Evolutionary conservation across 73 alveolate species (phyloP), one percentile per base, ranked within the genome.

Genomic region (Paramecium tetraurelia): DNA sequence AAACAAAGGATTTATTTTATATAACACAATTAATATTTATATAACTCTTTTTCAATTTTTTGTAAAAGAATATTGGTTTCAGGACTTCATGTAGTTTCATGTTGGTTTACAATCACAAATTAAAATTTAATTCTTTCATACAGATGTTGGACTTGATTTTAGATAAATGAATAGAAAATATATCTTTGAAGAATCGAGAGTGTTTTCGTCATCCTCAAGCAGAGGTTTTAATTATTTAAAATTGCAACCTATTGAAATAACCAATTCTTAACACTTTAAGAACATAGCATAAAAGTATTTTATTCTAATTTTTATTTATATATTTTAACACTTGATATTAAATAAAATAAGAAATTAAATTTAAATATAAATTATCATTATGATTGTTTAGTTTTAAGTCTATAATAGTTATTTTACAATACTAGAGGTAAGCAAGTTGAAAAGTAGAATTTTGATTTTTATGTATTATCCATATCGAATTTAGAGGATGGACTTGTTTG

Each of bases 371-470:
- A 53, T 53, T 18, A 53, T 53, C 69, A 53, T 53, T 4, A 53
- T 27, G 84, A 63, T 35, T 35, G 36, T 43, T 72, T 72, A 36
- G 57, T 35, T 46, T 80, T 80, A 21, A 80, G 76, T 46, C 90
- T 80, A 22, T 31, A 31, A 46, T 80, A 80, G 18, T 80, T 80
- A 80, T 80, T 80, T 43, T 80, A 80, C 46, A 80, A 46, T 14
- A 80, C 44, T 80, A 80, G n/a, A 4, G 90, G 90, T 80, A 80
- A 80, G 31, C 90, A 31, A 8, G 70, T 24, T 46, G 48, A 44
- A 80, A 80, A 80, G 24, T 18, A 80, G 20, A 80, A 44, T 80
- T 80, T 31, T 4, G 76, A 22, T 31, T 46, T 46, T 46, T 80
- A 44, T 31, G 48, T 20, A 38, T 40, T 80, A 38, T 48, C 50